Evolutionary conservation across 805 yeast genomes (phyloP), one percentile per base, ranked within the genome.

Genomic region (Yarrowia sp.): DNA sequence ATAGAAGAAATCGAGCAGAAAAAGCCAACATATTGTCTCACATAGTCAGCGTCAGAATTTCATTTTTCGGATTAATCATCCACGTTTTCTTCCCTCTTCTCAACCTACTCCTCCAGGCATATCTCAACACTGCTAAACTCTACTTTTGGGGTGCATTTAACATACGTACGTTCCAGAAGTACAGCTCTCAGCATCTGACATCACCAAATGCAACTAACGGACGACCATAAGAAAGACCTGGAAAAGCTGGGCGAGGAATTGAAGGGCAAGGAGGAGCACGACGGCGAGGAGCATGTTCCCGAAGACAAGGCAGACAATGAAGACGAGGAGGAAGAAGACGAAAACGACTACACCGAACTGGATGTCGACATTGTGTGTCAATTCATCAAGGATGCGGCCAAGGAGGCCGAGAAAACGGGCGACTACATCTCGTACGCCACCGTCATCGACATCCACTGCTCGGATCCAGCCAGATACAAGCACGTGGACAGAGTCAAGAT

Each of bases 351-450:
- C 65, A 8, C 65, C 40, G 67, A 46, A 7, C n/a, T 59, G 16
- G 43, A 63, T 14, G 67, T 63, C n/a, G 67, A 63, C 15, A 26
- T 63, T 10, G 46, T 63, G 3, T 63, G 67, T 12, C 55, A 48
- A 38, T 63, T 63, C 48, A 36, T 63, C 48, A 19, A 26, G 26
- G 67, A 63, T 40, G 67, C 67, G 11, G 67, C 67, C 40, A 49
- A 14, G 8, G 67, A 63, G 38, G 67, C 67, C 40, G 48, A 76
- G 73, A 84, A 83, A 58, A 77, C 86, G 8, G 79, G 83, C 9
- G 97, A 91, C 77, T 90, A 80, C 74, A 76, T 91, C 32, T 83
- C 92, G 4, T 90, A 87, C 74, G 85, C 90, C n/a, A 89, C 96
- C 0, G 78, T 90, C 19, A 74, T 91, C 43, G 97, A 91, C 67